phyloP scores from a whole-genome alignment of 2,329 filamentous ascomycete genomes.

The Chaetothyriales sp. region DNA sequence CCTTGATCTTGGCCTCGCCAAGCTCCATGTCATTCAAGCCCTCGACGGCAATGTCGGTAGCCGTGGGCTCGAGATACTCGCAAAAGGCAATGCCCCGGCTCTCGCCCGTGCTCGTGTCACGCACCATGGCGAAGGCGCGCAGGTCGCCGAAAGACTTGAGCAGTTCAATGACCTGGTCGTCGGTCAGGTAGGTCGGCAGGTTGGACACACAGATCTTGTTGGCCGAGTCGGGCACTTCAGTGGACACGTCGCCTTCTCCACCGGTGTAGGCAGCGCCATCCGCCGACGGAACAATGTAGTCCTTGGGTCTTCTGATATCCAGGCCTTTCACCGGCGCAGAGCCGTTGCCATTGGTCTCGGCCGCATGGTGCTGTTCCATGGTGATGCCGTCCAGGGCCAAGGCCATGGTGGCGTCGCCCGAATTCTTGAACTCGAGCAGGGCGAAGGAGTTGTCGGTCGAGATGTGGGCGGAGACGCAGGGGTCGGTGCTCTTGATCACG shows the following conservation, averaged over 20 bases:
- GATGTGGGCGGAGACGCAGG: slow-evolving; percentile 71
- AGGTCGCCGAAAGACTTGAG: slow-evolving; percentile 83
- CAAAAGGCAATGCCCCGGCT: slow-evolving; percentile 91
- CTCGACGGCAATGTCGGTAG: slow-evolving; percentile 75
- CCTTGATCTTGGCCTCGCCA: slow-evolving; percentile 72
- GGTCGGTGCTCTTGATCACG: slow-evolving; percentile 68
- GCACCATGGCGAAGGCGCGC: slow-evolving; percentile 81
- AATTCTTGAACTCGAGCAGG: slow-evolving; percentile 76
- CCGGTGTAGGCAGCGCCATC: slow-evolving; percentile 57
- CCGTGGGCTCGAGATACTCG: slow-evolving; percentile 66
- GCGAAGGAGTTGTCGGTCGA: slow-evolving; percentile 69
- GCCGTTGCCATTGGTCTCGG: slow-evolving; percentile 34
- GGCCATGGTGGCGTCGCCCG: slow-evolving; percentile 79
- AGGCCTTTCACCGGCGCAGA: slow-evolving; percentile 46
- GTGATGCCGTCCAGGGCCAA: slow-evolving; percentile 77
- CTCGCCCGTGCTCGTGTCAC: slow-evolving; percentile 72
- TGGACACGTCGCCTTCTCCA: slow-evolving; percentile 47
- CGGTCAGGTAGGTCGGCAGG: slow-evolving; percentile 72
- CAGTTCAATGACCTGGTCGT: slow-evolving; percentile 84
- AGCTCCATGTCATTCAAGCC: slow-evolving; percentile 88
- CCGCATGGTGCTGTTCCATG: slow-evolving; percentile 61
- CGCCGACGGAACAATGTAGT: slow-evolving; percentile 82
- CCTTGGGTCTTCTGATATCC: slow-evolving; percentile 74
- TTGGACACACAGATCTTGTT: slow-evolving; percentile 93
- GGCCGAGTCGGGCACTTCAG: slow-evolving; percentile 73